These are phyloP conservation scores for Trichoderma pleuroti DNA, from an alignment of 2,329 filamentous ascomycete species.

Conservation along the genomic window DNA sequence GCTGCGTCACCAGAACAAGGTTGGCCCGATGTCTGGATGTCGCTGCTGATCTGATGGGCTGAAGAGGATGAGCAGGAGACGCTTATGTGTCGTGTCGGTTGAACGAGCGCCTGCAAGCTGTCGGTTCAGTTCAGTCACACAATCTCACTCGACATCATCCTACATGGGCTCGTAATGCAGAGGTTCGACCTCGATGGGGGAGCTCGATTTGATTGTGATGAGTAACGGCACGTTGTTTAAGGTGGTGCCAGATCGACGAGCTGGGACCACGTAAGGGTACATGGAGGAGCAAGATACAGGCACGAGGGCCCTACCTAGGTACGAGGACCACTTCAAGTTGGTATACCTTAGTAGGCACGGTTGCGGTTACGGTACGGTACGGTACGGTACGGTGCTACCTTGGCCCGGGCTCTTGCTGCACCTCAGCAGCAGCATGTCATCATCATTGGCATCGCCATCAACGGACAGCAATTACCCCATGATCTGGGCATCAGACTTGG, in stretches of 20 bases:
- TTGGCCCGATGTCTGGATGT: not conserved
- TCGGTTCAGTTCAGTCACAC: not conserved
- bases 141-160: not conserved
- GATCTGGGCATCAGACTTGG: not conserved
- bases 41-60: no score
- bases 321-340: no score
- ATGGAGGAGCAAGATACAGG: not conserved
- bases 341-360: no score
- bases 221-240: not conserved
- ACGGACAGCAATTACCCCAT: not conserved
- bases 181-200: not conserved
- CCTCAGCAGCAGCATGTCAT: not conserved
- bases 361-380: no score
- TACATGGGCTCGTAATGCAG: not conserved
- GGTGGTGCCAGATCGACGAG: slow-evolving; percentile 5
- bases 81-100: not conserved
- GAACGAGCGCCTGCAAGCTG: not conserved
- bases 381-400: not conserved
- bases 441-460: not conserved
- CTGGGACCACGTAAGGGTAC: not conserved
- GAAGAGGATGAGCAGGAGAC: not conserved
- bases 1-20: not conserved
- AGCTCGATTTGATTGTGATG: not conserved
- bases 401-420: not conserved
- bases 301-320: no score